Percentiles rank a stretch among this genome's conserved stretches.
Conservation (phyloP, 352 stramenopile species). For the Pythium guiyangense region DNA sequence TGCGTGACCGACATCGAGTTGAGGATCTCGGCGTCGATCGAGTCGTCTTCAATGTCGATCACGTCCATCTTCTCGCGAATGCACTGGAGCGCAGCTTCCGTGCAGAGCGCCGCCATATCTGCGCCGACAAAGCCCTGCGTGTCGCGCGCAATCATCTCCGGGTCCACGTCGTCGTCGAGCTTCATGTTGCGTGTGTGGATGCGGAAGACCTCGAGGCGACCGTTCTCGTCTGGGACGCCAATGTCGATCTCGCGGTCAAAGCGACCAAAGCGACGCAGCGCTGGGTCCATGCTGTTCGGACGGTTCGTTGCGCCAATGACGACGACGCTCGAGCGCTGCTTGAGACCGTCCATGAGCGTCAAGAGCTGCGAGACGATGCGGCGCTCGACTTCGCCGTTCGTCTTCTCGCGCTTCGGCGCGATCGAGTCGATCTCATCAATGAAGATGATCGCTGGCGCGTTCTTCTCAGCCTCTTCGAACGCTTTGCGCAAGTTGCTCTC, state of each 20-base stretch:
- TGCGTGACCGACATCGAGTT: slow-evolving; percentile 98
- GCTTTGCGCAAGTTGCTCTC: slow-evolving; percentile 94
- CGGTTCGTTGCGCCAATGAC: slow-evolving; percentile 99
- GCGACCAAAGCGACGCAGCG: slow-evolving; percentile 96
- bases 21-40: slow-evolving; percentile 98
- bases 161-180: slow-evolving; percentile 98
- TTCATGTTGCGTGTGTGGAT: slow-evolving; percentile 99
- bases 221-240: slow-evolving; percentile 98
- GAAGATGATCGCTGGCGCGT: slow-evolving; percentile 99
- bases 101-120: slow-evolving; percentile 99
- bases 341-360: slow-evolving; percentile 98
- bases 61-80: slow-evolving; percentile 99
- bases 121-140: slow-evolving; percentile 99
- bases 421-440: slow-evolving; percentile 99
- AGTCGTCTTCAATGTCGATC: slow-evolving; percentile 99
- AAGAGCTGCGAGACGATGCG: slow-evolving; percentile 98
- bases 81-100: slow-evolving; percentile 97
- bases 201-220: slow-evolving; percentile 97
- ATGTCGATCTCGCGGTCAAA: slow-evolving; percentile 99
- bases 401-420: slow-evolving; percentile 98
- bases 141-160: slow-evolving; percentile 95
- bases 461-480: slow-evolving; percentile 99
- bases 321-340: slow-evolving; percentile 92
- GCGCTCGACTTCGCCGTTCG: slow-evolving; percentile 98
- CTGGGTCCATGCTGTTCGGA: slow-evolving; percentile 98